phyloP scores from a whole-genome alignment of 495 filamentous ascomycete genomes.

The Eremomyces bilateralis region DNA sequence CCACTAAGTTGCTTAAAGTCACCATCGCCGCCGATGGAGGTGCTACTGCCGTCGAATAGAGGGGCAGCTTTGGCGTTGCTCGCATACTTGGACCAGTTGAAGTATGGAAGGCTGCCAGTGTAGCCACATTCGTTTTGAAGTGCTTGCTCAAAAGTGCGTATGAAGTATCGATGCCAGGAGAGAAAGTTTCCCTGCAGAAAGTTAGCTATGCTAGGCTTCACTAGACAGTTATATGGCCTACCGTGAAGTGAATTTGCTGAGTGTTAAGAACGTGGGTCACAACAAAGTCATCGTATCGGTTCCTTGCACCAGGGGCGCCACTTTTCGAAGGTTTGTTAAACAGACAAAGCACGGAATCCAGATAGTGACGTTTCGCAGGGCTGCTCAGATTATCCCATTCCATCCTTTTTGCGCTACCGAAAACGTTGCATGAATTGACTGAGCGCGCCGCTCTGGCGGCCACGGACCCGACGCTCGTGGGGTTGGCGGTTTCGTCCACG shows the following conservation, averaged over 20 bases:
- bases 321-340: not conserved
- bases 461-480: no score
- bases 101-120: slow-evolving; percentile 31
- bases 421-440: no score
- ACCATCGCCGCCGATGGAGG: slow-evolving; percentile 26
- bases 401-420: no score
- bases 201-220: not conserved
- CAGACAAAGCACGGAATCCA: not conserved
- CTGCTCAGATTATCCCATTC: no score
- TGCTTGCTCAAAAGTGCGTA: slow-evolving; percentile 37
- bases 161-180: slow-evolving; percentile 50
- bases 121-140: slow-evolving; percentile 50
- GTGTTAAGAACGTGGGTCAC: slow-evolving; percentile 42
- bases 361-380: not conserved
- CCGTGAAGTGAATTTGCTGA: slow-evolving; percentile 29
- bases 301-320: slow-evolving; percentile 4
- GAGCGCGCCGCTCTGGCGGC: no score
- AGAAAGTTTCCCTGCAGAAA: slow-evolving; percentile 32
- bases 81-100: slow-evolving; percentile 24
- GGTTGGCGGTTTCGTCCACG: no score
- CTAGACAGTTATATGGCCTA: slow-evolving; percentile 19
- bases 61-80: slow-evolving; percentile 17
- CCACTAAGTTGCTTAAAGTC: slow-evolving; percentile 12
- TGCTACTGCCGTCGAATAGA: slow-evolving; percentile 24
- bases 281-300: slow-evolving; percentile 47